These are phyloP conservation scores for Curvularia eragrostidis DNA, from an alignment of 2,329 filamentous ascomycete genomes.

Conservation along the genomic window DNA sequence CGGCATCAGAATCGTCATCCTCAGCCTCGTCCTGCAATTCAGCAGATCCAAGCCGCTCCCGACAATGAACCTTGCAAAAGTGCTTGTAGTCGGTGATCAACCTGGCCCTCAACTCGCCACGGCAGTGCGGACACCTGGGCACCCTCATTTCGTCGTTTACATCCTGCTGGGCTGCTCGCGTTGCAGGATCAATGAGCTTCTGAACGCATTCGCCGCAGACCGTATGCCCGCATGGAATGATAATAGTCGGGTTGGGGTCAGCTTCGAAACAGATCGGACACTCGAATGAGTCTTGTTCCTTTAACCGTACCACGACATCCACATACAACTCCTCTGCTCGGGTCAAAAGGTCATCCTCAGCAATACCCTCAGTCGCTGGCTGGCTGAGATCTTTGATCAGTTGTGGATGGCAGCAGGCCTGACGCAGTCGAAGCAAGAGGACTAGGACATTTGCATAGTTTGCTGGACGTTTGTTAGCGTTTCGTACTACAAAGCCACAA, in stretches of 20 bases:
- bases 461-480: constrained; percentile 34
- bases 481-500: not conserved
- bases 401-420: constrained; percentile 80
- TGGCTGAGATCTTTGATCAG: constrained; percentile 70
- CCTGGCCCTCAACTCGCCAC: constrained; percentile 68
- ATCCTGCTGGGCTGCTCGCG: constrained; percentile 44
- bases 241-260: constrained; percentile 75
- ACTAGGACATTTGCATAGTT: constrained; percentile 84
- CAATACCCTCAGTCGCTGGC: constrained; percentile 66
- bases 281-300: constrained; percentile 67
- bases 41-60: constrained; percentile 54
- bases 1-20: constrained; percentile 42
- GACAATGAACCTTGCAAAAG: constrained; percentile 76
- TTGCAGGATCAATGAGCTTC: constrained; percentile 68
- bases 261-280: constrained; percentile 85
- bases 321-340: constrained; percentile 67
- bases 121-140: constrained; percentile 78
- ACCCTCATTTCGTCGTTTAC: constrained; percentile 61
- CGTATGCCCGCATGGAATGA: constrained; percentile 83
- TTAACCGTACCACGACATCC: constrained; percentile 72
- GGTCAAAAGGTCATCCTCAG: constrained; percentile 63
- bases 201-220: constrained; percentile 79
- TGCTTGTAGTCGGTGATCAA: constrained; percentile 75
- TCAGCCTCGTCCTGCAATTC: constrained; percentile 28
- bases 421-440: constrained; percentile 78